Evolutionary conservation across 371 early-diverging fungal genomes (phyloP).

Genomic region (Phascolomyces articulosus): DNA sequence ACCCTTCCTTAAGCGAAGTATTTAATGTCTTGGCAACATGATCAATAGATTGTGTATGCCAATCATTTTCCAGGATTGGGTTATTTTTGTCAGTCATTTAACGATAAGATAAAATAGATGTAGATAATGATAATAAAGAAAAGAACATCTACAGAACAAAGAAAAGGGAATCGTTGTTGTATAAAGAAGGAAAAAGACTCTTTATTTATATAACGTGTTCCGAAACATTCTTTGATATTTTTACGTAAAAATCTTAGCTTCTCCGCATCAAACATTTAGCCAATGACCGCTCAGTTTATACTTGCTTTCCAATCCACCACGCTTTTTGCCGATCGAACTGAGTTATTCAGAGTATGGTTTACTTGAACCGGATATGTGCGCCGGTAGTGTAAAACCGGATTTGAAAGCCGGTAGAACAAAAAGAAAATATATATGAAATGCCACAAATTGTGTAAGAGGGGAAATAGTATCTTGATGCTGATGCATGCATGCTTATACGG

Average conservation of each 20-base stretch:
- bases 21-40: constrained; percentile 9
- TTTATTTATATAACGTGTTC: not conserved
- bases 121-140: too few relatives aligned
- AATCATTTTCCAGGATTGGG: constrained; percentile 4
- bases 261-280: constrained; percentile 1
- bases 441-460: too few relatives aligned
- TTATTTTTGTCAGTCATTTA: constrained; percentile 1
- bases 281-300: not conserved
- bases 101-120: not conserved
- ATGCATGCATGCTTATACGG: too few relatives aligned
- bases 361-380: too few relatives aligned
- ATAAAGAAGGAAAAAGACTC: not conserved
- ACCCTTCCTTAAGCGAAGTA: constrained; percentile 18
- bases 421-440: too few relatives aligned
- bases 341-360: too few relatives aligned
- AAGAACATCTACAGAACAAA: too few relatives aligned
- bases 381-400: too few relatives aligned
- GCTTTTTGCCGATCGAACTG: too few relatives aligned
- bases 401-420: too few relatives aligned
- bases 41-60: constrained; percentile 23
- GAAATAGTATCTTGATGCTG: too few relatives aligned
- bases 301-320: too few relatives aligned
- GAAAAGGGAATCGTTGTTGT: not conserved
- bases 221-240: constrained; percentile 4
- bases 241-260: not conserved